Conservation (phyloP, 257 asterid genomes). For the Solanum raphanifolium region DNA sequence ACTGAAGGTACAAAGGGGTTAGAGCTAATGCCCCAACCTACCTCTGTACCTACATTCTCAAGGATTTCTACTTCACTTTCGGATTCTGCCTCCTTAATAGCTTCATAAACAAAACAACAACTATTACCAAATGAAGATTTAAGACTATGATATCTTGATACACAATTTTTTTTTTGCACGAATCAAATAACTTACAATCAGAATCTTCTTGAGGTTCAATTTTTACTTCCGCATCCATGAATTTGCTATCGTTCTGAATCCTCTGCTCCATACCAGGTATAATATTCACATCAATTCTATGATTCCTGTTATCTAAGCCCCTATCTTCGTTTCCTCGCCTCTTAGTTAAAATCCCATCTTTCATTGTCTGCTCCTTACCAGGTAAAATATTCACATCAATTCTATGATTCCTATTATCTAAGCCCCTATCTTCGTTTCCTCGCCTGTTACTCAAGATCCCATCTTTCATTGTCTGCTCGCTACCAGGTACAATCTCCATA, state of each 20-base stretch:
- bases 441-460: background rate
- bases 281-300: background rate
- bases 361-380: background rate
- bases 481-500: background rate
- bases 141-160: background rate
- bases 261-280: background rate
- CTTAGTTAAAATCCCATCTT: background rate
- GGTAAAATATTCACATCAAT: background rate
- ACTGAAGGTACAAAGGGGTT: slow-evolving; percentile 12
- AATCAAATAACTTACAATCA: background rate
- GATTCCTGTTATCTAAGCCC: background rate
- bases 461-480: background rate
- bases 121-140: background rate
- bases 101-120: background rate
- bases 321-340: background rate
- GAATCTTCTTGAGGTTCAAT: background rate
- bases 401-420: background rate
- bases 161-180: background rate
- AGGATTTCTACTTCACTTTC: slow-evolving; percentile 17
- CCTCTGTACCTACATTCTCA: slow-evolving; percentile 2
- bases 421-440: background rate
- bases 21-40: background rate
- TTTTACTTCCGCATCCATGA: background rate
- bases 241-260: background rate
- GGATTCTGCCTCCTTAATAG: background rate